These are phyloP conservation scores for Coemansia sp. DNA, from an alignment of 192 early-diverging fungal genomes.

Conservation along the genomic window DNA sequence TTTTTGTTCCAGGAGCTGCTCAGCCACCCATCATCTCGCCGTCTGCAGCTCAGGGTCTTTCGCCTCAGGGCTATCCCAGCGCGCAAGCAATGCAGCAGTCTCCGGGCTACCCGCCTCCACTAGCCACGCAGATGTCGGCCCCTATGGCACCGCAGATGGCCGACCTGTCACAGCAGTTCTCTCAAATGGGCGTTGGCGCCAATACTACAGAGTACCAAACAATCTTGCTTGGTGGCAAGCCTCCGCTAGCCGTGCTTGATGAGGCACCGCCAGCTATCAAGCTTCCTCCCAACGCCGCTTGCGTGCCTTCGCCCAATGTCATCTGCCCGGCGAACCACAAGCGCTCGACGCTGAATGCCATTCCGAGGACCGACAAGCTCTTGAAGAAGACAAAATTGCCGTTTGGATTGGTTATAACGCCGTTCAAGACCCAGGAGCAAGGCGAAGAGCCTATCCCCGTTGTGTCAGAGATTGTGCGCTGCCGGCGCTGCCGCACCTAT, in stretches of 20 bases:
- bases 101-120: conserved; percentile 5
- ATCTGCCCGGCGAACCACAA: conserved; percentile 80
- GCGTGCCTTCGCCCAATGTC: conserved; percentile 47
- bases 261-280: conserved; percentile 38
- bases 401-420: conserved; percentile 87
- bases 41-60: conserved; percentile 4
- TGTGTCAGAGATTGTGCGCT: conserved; percentile 91
- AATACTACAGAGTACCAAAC: conserved; percentile 31
- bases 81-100: background rate
- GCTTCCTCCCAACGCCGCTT: conserved; percentile 42
- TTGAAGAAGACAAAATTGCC: conserved; percentile 87
- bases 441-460: conserved; percentile 76
- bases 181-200: conserved; percentile 39
- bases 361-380: conserved; percentile 79
- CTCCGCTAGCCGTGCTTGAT: conserved; percentile 38
- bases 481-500: conserved; percentile 91
- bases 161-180: conserved; percentile 43
- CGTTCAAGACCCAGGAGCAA: conserved; percentile 55
- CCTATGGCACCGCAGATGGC: conserved; percentile 15
- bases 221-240: conserved; percentile 38
- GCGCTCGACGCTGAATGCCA: conserved; percentile 84
- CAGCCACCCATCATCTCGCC: conserved; percentile 17
- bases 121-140: conserved; percentile 13
- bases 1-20: conserved; percentile 45
- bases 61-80: background rate